Evolutionary conservation across 106 monocot genomes (phyloP), one percentile per base, ranked within the genome.

Genomic region (Cymbidium sinense): DNA sequence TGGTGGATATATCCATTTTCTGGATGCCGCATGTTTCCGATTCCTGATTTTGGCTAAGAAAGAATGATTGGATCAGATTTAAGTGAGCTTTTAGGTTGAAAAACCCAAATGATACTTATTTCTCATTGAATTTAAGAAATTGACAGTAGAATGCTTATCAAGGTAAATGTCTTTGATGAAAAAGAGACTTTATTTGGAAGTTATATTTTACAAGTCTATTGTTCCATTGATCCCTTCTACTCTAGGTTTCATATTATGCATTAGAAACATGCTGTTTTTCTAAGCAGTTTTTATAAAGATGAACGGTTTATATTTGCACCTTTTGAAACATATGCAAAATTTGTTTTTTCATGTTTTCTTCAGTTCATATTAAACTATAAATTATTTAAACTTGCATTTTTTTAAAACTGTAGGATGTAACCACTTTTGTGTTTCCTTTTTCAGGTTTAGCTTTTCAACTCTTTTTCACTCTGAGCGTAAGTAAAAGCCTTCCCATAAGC

Each of bases 391-490:
- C 4, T 33, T 67, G 28, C 30, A 67, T 31, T 15, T 30, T n/a
- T 67, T 33, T 30, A 67, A 12, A 33, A 67, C 31, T 33, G 31
- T 67, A 47, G 30, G 5, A 80, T 72, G 33, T 83, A 52, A 84
- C 27, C n/a, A 8, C n/a, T 2, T 47, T 30, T 37, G 30, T 28
- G 3, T 52, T 79, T 58, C 55, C 27, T 74, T 79, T 23, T 77
- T 18, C 88, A 88, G 88, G 88, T 88, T 91, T 79, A 91, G 88
- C 65, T 91, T 91, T 82, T 91, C 91, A 27, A 86, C 91, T 23
- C 79, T 84, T 7, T 91, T 91, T 52, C 81, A 82, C 29, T 35
- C 84, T 2, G 83, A 91, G 12, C 70, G 91, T 86, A 88, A 88
- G 91, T 83, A 41, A 75, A 52, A 78, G n/a, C n/a, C 18, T 35